Base-by-base conservation (phyloP, 2,329 filamentous ascomycete genomes). In the Botrytis porri region DNA sequence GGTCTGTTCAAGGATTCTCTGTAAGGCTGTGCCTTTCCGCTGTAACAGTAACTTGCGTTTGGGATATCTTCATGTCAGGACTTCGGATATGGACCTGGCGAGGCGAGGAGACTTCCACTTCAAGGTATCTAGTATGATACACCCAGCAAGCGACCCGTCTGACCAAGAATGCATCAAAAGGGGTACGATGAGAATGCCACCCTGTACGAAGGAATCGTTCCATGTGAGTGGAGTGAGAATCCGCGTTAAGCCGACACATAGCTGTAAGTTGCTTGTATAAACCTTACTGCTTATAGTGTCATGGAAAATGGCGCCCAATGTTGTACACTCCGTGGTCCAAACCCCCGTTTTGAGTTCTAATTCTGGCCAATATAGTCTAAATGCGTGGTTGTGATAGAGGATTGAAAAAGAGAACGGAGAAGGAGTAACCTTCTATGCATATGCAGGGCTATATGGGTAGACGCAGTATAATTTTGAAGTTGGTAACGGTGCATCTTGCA, bases 361-460 rank as follows among this genome's bases (percentile, higher is more conserved):
- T 66, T 75, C 70, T 65, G 69, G 70, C 75, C 73, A 74, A 75
- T 75, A 63, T 73, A 20, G 70, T 69, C 43, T 22, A 72, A 66
- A 74, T 48, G 76, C 74, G 76, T 77, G 75, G 73, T 75, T 71
- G 71, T 75, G 72, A 70, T 69, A 77, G 73, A 37, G 48, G 62
- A 63, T 61, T 54, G 35, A 63, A 69, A 69, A 18, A 41, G 60
- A 59, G 62, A 60, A 39, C 9, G 70, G 51, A 32, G 43, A 71
- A 22, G n/a, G 51, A 63, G 57, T 71, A 61, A 39, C 70, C 70
- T 67, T 72, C 70, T 48, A 57, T 71, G 61, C 45, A 71, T 71
- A 66, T 71, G 35, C 45, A 72, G 18, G n/a, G 45, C 61, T 64
- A 71, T 60, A 71, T 64, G 69, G 69, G 29, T 62, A 48, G 39